Base-by-base conservation (phyloP, 2,329 filamentous ascomycete species). In the Sclerotinia borealis region DNA sequence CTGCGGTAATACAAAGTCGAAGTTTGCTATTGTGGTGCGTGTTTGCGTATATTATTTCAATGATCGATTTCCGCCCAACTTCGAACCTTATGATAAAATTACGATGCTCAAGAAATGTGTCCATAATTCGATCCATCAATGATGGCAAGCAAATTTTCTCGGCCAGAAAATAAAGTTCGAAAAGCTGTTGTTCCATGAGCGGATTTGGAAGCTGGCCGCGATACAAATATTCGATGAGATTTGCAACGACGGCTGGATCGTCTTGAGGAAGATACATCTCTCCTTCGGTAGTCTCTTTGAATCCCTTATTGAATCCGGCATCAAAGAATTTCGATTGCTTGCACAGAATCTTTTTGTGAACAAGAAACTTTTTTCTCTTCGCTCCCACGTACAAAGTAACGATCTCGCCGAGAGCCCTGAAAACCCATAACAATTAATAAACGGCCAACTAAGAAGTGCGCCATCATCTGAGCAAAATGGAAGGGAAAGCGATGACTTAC, bases 341-440 rank as follows among this genome's bases (percentile, higher is more conserved):
- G 54, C 65, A 68, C 1, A 71, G 22, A 1, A 67, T 43, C 6
- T 65, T 60, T 25, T 68, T 67, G 39, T 71, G 65, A 25, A 70
- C 61, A 1, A 54, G n/a, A 27, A 67, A 69, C 15, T 59, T 36
- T 17, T 67, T 51, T 3, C 34, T 25, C 8, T 66, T n/a, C 1
- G 3, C 0, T 2, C 67, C 65, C n/a, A 70, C 59, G 43, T 61
- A 50, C 3, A 70, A 27, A 17, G 41, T 65, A 2, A 69, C 45
- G 10, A 48, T n/a, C 25, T 66, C 52, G 3, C 25, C 15, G 4
- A 59, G 34, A 13, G 3, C 10, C 50, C 60, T 55, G n/a, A 17
- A 25, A 10, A 25, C 17, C 3, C n/a, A n/a, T 1, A 29, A 55
- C 7, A 19, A 10, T 36, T 25, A 22, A 10, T 1, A 2, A 25